Base-by-base conservation (phyloP, 208 protist genomes). In the Trypanosoma boissoni region DNA sequence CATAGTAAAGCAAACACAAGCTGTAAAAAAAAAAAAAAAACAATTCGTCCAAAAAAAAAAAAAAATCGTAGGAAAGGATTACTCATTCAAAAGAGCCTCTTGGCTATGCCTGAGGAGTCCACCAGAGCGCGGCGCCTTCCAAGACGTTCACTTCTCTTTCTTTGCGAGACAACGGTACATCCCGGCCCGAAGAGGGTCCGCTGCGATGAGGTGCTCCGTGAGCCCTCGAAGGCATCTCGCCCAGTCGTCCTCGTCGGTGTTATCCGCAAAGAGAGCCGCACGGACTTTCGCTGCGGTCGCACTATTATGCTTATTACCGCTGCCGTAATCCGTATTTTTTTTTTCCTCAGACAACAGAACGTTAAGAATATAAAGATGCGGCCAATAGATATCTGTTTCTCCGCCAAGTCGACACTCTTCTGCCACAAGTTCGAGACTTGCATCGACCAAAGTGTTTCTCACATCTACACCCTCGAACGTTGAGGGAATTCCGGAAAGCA, bases 351-450 rank as follows among this genome's bases (percentile, higher is more conserved):
- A 52, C 83, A 89, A 43, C 70, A 76, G 53, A 70, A 66, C 0
- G 82, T 76, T 48, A 86, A 68, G 49, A 74, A 84, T 55, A 64
- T 78, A 39, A 39, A 6, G 6, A 12, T 39, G 34, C 34, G 34
- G 34, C 34, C 34, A 6, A 39, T 16, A 39, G 34, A 39, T 12
- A 20, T 79, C 78, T n/a, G 42, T 64, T 2, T 70, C 72, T 5
- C 66, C 67, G 0, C 76, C 72, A 2, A 71, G 37, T 4, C 48
- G 52, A 8, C 58, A 57, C 55, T 83, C 75, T 57, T 92, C 85
- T 10, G 57, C 66, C 4, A 87, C 24, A 0, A 92, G 59, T 9
- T 80, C 72, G 3, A 87, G 48, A 26, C 78, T 74, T n/a, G 67
- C 46, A 6, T 64, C 29, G 49, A 83, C 58, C 5, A 88, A 74